These are phyloP conservation scores for Porcisia hertigi DNA, from an alignment of 208 protist genomes.

Conservation along the genomic window DNA sequence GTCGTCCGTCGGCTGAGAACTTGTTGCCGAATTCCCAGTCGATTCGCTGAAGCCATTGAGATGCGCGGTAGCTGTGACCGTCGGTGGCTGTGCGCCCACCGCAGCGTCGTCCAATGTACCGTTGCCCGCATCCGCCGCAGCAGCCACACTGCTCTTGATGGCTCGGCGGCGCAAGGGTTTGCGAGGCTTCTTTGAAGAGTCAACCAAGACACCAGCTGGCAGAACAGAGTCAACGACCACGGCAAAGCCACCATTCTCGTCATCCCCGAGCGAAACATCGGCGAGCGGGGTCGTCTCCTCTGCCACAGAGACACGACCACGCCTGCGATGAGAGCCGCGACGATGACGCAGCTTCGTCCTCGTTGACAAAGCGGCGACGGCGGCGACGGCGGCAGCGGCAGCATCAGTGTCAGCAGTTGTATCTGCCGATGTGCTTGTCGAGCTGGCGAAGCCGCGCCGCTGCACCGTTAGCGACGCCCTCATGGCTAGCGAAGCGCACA, in stretches of 20 bases:
- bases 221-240: background rate
- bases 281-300: background rate
- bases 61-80: background rate
- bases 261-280: background rate
- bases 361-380: constrained; percentile 5
- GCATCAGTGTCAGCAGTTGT: background rate
- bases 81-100: background rate
- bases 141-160: background rate
- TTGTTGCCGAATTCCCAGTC: background rate
- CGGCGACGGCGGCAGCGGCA: background rate
- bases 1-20: background rate
- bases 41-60: background rate
- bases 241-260: background rate
- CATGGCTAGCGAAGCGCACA: background rate
- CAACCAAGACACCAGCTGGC: background rate
- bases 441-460: constrained; percentile 4
- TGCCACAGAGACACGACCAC: constrained; percentile 7
- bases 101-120: background rate
- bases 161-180: background rate
- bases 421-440: constrained; percentile 12
- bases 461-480: constrained; percentile 5
- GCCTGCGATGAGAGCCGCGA: constrained; percentile 26
- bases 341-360: constrained; percentile 17
- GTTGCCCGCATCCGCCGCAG: background rate
- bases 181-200: background rate